Evolutionary conservation across 2,329 filamentous ascomycete genomes (phyloP), one percentile per base, ranked within the genome.

Genomic region (Alternaria consortialis): DNA sequence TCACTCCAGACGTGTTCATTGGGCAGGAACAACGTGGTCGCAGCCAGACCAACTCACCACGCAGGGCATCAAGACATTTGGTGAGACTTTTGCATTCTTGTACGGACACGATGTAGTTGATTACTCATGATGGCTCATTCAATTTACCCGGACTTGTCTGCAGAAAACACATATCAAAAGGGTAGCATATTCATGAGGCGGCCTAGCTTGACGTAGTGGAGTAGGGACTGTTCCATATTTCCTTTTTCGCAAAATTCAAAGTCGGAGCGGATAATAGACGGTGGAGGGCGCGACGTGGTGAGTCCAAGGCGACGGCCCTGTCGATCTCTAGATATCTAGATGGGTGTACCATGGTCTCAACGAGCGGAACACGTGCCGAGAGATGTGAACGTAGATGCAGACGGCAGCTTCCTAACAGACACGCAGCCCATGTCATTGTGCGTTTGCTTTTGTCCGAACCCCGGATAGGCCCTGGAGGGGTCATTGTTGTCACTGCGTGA

Each of bases 1-100:
- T 53, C 53, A 48, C 39, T 42, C 56, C 31, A 23, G 25, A 39
- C 32, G 6, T 50, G 42, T 34, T 62, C 29, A 62, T 64, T 64
- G 62, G 62, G 59, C 53, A 54, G 47, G 36, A 12, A 34, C 46
- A 23, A 23, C 7, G 15, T 31, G 43, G 17, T 58, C 25, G 57
- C 59, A 31, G 51, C 27, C 37, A 48, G 43, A 32, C 58, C 59
- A 58, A 17, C 43, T 17, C 32, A 34, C 23, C 50, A 20, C 20
- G 20, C 20, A 20, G 20, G 20, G 20, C 20, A 48, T 20, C 36
- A 31, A 40, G 36, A 52, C 50, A 25, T 39, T 25, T 23, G 31
- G 5, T 25, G 20, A 40, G 36, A 52, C 50, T n/a, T 39, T 25
- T 23, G 31, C 8, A 37, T 2, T 23, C 20, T 7, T 50, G 20